Conservation (phyloP, 371 early-diverging fungal genomes). For the Choanephora cucurbitarum region DNA sequence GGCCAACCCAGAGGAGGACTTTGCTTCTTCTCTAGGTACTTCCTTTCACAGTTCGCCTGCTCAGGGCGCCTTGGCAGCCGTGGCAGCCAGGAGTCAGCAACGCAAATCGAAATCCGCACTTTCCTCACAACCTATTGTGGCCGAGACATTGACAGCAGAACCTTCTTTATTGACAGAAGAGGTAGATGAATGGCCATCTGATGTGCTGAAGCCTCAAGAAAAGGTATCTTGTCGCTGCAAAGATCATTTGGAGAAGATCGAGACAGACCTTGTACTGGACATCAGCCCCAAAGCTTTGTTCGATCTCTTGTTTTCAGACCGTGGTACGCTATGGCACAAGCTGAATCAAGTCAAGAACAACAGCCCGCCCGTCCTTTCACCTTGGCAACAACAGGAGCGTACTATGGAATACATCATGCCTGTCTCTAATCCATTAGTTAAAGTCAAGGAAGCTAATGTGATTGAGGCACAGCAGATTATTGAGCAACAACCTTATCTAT, state of each 20-base stretch:
- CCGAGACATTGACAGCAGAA: background rate
- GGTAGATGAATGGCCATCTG: conserved; percentile 8
- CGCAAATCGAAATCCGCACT: background rate
- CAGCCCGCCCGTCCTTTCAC: conserved; percentile 23
- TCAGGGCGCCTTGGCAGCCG: conserved; percentile 30
- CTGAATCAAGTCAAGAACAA: background rate
- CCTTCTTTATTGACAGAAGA: background rate
- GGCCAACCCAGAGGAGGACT: background rate
- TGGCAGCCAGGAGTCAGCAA: conserved; percentile 6
- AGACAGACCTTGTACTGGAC: conserved; percentile 46
- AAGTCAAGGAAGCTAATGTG: conserved; percentile 57
- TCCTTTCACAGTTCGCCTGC: conserved; percentile 27
- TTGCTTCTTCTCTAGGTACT: background rate
- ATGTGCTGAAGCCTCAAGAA: conserved; percentile 30
- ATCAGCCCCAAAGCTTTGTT: conserved; percentile 60
- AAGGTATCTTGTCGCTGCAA: conserved; percentile 64
- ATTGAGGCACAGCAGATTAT: conserved; percentile 52
- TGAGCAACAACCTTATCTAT: conserved; percentile 36
- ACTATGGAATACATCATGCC: conserved; percentile 57
- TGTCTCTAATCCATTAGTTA: conserved; percentile 57
- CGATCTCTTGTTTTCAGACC: conserved; percentile 55
- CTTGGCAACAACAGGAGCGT: conserved; percentile 37
- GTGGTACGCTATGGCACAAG: background rate
- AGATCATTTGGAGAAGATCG: conserved; percentile 67
- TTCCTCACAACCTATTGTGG: background rate